These are phyloP conservation scores for Chlorencoelia australis DNA, from an alignment of 2,329 filamentous ascomycete genomes.

Conservation along the genomic window DNA sequence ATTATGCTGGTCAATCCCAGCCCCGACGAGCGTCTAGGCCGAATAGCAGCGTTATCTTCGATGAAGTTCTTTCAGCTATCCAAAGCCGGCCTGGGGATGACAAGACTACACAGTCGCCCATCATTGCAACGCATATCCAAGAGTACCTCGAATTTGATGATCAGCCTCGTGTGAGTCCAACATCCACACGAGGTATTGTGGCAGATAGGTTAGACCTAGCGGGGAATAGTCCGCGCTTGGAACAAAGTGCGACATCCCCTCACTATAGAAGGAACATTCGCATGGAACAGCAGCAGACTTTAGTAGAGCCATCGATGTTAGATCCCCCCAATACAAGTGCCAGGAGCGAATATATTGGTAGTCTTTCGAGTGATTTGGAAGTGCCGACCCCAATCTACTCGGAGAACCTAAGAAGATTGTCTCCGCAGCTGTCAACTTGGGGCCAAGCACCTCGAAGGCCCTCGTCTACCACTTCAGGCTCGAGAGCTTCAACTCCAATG, in stretches of 20 bases:
- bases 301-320: slow-evolving; percentile 2
- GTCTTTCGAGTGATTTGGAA: too few species aligned
- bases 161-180: background rate
- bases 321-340: too few species aligned
- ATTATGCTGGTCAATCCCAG: slow-evolving; percentile 19
- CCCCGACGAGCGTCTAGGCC: slow-evolving; percentile 13
- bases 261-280: slow-evolving; percentile 8
- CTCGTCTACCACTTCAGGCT: slow-evolving; percentile 4
- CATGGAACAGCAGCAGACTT: slow-evolving; percentile 7
- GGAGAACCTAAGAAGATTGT: too few species aligned
- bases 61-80: slow-evolving; percentile 9
- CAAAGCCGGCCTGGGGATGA: slow-evolving; percentile 15
- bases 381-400: too few species aligned
- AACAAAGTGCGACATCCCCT: slow-evolving; percentile 1
- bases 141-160: slow-evolving; percentile 17
- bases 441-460: slow-evolving; percentile 3
- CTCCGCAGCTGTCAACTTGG: too few species aligned
- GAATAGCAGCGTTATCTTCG: slow-evolving; percentile 2
- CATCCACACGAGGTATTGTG: background rate
- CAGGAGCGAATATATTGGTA: too few species aligned
- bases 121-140: slow-evolving; percentile 16
- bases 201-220: too few species aligned
- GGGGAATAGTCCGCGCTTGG: slow-evolving; percentile 2
- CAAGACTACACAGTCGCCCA: slow-evolving; percentile 10
- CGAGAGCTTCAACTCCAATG: slow-evolving; percentile 8